A percentile compares a stretch with the other conserved stretches of the same genome.
phyloP scores from a whole-genome alignment of 352 stramenopile species.

The Globisporangium uncinulatum region DNA sequence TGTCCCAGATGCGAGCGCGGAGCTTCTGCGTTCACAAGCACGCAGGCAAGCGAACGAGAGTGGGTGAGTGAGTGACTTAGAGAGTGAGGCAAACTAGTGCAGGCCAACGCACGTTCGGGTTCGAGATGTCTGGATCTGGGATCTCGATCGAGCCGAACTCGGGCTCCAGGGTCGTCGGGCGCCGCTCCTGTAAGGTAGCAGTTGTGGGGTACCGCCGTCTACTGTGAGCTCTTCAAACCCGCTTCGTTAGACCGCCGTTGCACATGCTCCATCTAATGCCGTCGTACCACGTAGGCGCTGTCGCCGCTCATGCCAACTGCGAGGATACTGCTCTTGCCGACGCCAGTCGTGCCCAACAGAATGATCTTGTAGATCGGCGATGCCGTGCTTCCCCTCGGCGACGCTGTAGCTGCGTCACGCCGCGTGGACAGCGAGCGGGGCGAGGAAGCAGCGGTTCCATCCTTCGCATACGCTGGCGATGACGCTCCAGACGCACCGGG shows the following conservation, averaged over 20 bases:
- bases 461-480: constrained; percentile 5
- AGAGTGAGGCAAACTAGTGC: neutral
- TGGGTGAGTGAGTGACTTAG: neutral
- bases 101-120: constrained; percentile 19
- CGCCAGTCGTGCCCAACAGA: constrained; percentile 64
- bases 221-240: too few relatives aligned
- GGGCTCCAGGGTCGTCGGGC: constrained; percentile 57
- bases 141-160: constrained; percentile 75
- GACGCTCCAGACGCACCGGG: constrained; percentile 6
- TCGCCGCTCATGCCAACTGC: constrained; percentile 59
- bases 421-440: constrained; percentile 5
- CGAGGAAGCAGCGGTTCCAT: neutral
- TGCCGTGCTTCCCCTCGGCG: neutral
- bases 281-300: constrained; percentile 30
- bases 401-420: neutral
- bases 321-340: constrained; percentile 76
- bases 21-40: constrained; percentile 26
- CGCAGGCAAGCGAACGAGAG: neutral
- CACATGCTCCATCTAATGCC: too few relatives aligned
- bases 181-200: constrained; percentile 32
- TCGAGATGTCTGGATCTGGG: constrained; percentile 41
- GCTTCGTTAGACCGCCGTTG: too few relatives aligned
- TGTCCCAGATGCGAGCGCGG: constrained; percentile 88
- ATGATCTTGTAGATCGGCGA: constrained; percentile 70
- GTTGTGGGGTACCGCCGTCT: too few relatives aligned